These are phyloP conservation scores for Penicillium steckii DNA, from an alignment of 495 filamentous ascomycete species.

Conservation along the genomic window DNA sequence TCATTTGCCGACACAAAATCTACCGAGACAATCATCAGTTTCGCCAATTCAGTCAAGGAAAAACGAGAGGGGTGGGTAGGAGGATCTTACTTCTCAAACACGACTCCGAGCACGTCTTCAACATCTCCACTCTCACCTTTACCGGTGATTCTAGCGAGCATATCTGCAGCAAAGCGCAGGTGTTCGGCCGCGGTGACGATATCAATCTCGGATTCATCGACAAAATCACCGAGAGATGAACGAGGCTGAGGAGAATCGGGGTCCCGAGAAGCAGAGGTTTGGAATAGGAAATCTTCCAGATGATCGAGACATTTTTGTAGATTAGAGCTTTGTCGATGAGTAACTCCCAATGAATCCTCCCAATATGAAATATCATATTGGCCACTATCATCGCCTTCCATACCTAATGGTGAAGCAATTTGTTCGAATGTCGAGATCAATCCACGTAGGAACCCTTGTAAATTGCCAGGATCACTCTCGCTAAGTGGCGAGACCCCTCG, in stretches of 20 bases:
- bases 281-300: slow-evolving; percentile 65
- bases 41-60: slow-evolving; percentile 1
- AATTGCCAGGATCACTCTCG: slow-evolving; percentile 55
- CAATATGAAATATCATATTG: slow-evolving; percentile 54
- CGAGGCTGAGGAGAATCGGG: background rate
- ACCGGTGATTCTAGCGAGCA: slow-evolving; percentile 82
- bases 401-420: slow-evolving; percentile 62
- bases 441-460: slow-evolving; percentile 65
- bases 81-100: slow-evolving; percentile 86
- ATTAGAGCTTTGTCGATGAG: slow-evolving; percentile 82
- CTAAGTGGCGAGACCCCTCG: slow-evolving; percentile 1
- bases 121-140: slow-evolving; percentile 86
- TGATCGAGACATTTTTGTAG: slow-evolving; percentile 67
- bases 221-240: background rate
- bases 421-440: slow-evolving; percentile 66
- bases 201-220: slow-evolving; percentile 54
- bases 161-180: slow-evolving; percentile 76
- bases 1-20: slow-evolving; percentile 74
- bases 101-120: slow-evolving; percentile 93
- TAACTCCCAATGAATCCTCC: slow-evolving; percentile 86
- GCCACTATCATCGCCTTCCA: slow-evolving; percentile 36
- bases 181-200: slow-evolving; percentile 94
- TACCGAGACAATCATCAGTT: slow-evolving; percentile 30
- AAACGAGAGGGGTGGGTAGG: background rate
- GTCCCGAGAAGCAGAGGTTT: slow-evolving; percentile 19